Evolutionary conservation across 441 rosid genomes (phyloP), one percentile per base, ranked within the genome.

Genomic region (Pelargonium exstipulatum): DNA sequence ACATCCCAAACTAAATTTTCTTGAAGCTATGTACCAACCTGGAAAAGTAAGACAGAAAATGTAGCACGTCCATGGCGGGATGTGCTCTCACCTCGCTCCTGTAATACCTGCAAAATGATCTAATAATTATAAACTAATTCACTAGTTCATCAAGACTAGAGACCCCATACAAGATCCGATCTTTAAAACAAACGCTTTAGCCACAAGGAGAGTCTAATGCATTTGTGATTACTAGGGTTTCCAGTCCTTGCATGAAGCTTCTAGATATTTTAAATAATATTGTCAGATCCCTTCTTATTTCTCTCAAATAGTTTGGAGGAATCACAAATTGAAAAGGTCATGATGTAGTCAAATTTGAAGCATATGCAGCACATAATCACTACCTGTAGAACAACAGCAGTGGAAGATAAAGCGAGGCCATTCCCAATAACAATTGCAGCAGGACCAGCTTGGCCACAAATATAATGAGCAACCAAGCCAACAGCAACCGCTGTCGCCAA

Each of bases 1-100:
- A 24, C 42, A 5, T 53, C 73, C 20, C 22, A 65, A 62, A 48
- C 65, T 10, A 14, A 63, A 70, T 35, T n/a, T 67, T 67, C 67
- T 32, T 17, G 9, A 66, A 65, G 72, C 62, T 62, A 53, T 51
- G 72, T 73, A 79, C 62, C 66, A 58, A 90, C 99, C 99, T 95
- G 99, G 73, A 95, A 95, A 67, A 95, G 94, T 80, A 95, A 79
- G 81, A 91, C 99, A 29, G 97, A 95, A 82, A 95, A 91, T 70
- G 99, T 87, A 70, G 99, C 99, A 45, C 99, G 97, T 67, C 99
- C 99, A 90, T 95, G 99, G 66, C 97, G 96, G 10, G 97, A 95
- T 74, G 99, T 95, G 81, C 97, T 95, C 85, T 95, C 99, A 66
- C 97, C 96, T 65, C 99, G 86, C 83, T 95, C 99, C 77, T 91